Evolutionary conservation across 257 asterid species (phyloP), one percentile per base, ranked within the genome.

Genomic region (Echites panduratus): DNA sequence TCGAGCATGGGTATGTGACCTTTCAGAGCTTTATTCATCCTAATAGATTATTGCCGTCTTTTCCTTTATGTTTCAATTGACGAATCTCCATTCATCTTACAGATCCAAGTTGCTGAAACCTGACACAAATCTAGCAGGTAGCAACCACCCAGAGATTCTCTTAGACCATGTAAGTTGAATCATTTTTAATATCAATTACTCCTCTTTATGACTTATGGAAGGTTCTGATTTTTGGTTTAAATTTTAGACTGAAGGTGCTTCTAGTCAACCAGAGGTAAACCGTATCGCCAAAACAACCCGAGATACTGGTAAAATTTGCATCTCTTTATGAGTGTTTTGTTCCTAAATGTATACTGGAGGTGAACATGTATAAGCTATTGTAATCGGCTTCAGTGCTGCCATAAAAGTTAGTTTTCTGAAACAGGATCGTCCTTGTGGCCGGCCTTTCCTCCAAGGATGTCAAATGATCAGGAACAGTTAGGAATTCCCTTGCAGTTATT

Each of bases 371-470:
- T 53, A 22, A 32, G 7, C 41, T 14, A 41, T 70, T 38, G 19
- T 45, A 35, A 35, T 35, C 47, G 17, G 69, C 53, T 63, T n/a
- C 24, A 56, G 8, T 56, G 59, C 54, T 72, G 38, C 58, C 66
- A 59, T 43, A 38, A 53, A 49, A 19, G 26, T 71, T 59, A 22
- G 29, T 73, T 73, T 78, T 76, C 40, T 65, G 65, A 58, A 71
- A 61, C 79, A 90, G 96, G 86, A 77, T 81, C 75, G 68, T 73
- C 71, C 64, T 81, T 58, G 53, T 73, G 77, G 82, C 77, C 85
- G 49, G 80, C 73, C 78, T 74, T 73, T 68, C 52, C 79, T 73
- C 67, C 80, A 66, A 58, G 74, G 61, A 73, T 66, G 72, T 73
- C 81, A 49, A 68, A 44, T 68, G 76, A 73, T 73, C 77, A 87